Evolutionary conservation across 306 rosid species (phyloP).

Genomic region (peach (Prunus persica)): Prunus_persica_NCBIv2 NC_034013.1:12055001-12055500

Average conservation of each 20-base stretch:
- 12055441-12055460: background rate
- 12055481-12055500: background rate
- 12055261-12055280: background rate
- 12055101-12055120: background rate
- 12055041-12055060: background rate
- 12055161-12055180: background rate
- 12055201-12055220: background rate
- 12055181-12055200: background rate
- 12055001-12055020: background rate
- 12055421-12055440: background rate
- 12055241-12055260: background rate
- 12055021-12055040: background rate
- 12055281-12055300: background rate
- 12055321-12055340: background rate
- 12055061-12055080: background rate
- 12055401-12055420: background rate
- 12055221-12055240: background rate
- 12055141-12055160: background rate
- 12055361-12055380: background rate
- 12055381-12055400: conserved; percentile 12
- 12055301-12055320: background rate
- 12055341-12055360: background rate
- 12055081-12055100: background rate
- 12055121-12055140: background rate
- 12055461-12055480: background rate